These are phyloP conservation scores for Gracilariopsis chorda DNA, from an alignment of 23 red algal species.

Conservation along the genomic window DNA sequence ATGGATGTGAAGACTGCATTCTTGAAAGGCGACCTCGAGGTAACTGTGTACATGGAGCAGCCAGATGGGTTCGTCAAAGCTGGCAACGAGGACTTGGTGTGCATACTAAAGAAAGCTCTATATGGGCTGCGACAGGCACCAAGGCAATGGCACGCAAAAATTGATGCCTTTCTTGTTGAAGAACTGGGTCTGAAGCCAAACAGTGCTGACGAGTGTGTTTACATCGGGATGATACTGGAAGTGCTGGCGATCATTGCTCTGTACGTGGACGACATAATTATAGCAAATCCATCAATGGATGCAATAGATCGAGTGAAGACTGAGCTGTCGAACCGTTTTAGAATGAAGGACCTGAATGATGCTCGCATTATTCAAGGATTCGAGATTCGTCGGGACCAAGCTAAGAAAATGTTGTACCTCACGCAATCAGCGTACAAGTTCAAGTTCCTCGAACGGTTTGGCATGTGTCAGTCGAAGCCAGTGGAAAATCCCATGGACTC, in stretches of 20 bases:
- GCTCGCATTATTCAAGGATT: conserved; percentile 5
- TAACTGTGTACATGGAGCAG: conserved; percentile 41
- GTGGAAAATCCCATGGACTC: conserved; percentile 10
- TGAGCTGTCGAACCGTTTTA: background rate
- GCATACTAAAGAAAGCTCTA: conserved; percentile 7
- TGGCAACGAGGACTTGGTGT: background rate
- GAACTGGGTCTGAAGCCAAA: background rate
- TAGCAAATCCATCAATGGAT: background rate
- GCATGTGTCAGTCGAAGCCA: conserved; percentile 18
- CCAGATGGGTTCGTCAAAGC: background rate
- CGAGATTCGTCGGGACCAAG: conserved; percentile 19
- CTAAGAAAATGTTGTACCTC: background rate
- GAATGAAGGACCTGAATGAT: conserved; percentile 8
- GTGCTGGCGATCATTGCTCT: conserved; percentile 3
- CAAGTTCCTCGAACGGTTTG: conserved; percentile 30
- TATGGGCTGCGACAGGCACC: background rate
- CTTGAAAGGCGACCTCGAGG: conserved; percentile 31
- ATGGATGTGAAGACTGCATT: conserved; percentile 1
- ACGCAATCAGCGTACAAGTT: background rate
- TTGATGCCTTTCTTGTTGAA: background rate
- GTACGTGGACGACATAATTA: conserved; percentile 19
- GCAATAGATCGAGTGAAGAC: background rate
- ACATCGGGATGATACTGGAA: background rate
- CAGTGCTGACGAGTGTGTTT: background rate
- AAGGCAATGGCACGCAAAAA: background rate